Evolutionary conservation across 257 asterid species (phyloP), one percentile per base, ranked within the genome.

Genomic region (Ocimum tenuiflorum): DNA sequence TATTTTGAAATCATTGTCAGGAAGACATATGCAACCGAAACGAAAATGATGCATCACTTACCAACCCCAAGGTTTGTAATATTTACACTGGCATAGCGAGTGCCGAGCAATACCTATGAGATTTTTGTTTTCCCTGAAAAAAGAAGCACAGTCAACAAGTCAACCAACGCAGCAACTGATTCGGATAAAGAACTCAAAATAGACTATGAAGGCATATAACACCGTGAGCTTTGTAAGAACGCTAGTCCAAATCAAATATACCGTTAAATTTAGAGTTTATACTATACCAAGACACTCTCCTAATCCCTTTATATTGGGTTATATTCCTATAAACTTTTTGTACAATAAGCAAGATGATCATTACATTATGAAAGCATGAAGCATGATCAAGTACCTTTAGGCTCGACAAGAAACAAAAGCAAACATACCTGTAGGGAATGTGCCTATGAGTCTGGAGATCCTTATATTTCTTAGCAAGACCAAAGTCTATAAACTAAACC

Each of bases 41-140:
- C 20, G 11, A 51, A 60, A 61, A 45, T 49, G 24, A 45, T 15
- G 47, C 52, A 72, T 50, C 70, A 82, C 94, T 82, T 76, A 91
- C 98, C 98, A 81, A 88, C 86, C 73, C 97, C 96, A 51, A 88
- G 89, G 83, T 91, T 96, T 22, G n/a, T n/a, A n/a, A 96, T 91
- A 73, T 86, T 88, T 63, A 86, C 96, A 77, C 98, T 91, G 52
- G 95, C 98, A 88, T 91, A 91, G 48, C 98, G 91, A 75, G 98
- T 91, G 88, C 45, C 98, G 91, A 75, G 98, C 98, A 19, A 96
- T 91, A 51, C 96, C 98, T 0, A 94, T 91, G 54, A 91, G 94
- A 82, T 83, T 91, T 94, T 91, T 91, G 81, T 91, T 91, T 79
- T 91, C 98, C 92, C 98, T 91, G 84, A 47, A 78, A 8, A 29